Conservation (phyloP, 768 basidiomycete genomes). For the Leucocoprinus birnbaumii region DNA sequence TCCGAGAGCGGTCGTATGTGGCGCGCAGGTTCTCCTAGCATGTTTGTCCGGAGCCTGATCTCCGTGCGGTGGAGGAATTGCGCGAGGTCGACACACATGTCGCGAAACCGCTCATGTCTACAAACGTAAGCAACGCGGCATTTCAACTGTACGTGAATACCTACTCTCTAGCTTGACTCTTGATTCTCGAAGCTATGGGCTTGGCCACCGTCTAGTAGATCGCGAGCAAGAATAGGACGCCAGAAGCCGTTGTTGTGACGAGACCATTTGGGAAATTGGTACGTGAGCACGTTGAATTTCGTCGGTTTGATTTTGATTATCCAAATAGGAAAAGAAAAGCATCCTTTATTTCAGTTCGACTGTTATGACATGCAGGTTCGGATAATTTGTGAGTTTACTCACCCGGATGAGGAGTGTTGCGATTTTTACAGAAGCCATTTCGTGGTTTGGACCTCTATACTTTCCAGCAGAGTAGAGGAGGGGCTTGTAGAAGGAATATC, state of each 20-base stretch:
- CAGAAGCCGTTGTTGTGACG: not conserved
- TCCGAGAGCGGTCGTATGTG: conserved; percentile 77
- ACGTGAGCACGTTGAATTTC: too few species aligned
- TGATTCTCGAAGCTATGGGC: conserved; percentile 69
- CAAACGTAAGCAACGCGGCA: too few species aligned
- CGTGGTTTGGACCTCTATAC: not conserved
- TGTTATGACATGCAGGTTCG: not conserved
- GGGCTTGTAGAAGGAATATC: not conserved
- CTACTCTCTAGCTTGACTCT: conserved; percentile 70
- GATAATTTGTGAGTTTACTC: not conserved
- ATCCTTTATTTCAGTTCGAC: conserved; percentile 11
- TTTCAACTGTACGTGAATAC: conserved; percentile 27
- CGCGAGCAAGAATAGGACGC: not conserved
- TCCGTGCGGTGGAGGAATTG: conserved; percentile 78
- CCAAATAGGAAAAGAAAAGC: not conserved
- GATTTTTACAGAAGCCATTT: conserved; percentile 14
- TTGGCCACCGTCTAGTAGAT: conserved; percentile 71
- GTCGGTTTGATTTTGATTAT: not conserved
- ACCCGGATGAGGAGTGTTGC: conserved; percentile 13
- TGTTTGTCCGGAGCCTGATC: conserved; percentile 65
- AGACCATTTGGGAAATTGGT: not conserved
- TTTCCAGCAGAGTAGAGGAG: not conserved
- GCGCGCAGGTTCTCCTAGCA: conserved; percentile 74
- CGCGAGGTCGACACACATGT: conserved; percentile 68
- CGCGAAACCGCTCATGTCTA: conserved; percentile 70